A percentile compares a stretch with the other conserved stretches of the same genome.
These are phyloP conservation scores for Apiospora sp. DNA, from an alignment of 2,329 filamentous ascomycete species.

Conservation along the genomic window DNA sequence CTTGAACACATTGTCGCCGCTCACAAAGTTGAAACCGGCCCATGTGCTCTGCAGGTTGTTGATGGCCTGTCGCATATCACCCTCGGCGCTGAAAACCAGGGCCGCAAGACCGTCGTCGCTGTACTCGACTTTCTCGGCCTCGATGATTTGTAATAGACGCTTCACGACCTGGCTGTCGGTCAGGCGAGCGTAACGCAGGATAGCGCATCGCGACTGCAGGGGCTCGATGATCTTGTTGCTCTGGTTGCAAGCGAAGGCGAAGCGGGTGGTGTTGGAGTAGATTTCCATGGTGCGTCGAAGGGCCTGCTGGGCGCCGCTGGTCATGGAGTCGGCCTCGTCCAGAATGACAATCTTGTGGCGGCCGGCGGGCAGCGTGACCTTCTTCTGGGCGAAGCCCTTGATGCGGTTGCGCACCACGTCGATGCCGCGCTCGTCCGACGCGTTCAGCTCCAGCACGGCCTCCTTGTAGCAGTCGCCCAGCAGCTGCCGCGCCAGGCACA, in stretches of 20 bases:
- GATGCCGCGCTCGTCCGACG: slow-evolving; percentile 95
- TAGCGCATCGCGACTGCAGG: slow-evolving; percentile 95
- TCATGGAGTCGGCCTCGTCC: slow-evolving; percentile 99
- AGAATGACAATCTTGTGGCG: slow-evolving; percentile 97
- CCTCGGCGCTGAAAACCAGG: slow-evolving; percentile 96
- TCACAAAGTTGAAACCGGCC: slow-evolving; percentile 96
- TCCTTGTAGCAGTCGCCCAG: slow-evolving; percentile 96
- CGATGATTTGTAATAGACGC: slow-evolving; percentile 88
- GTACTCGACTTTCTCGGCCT: slow-evolving; percentile 89
- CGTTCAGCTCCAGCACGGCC: slow-evolving; percentile 94
- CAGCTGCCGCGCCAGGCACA: slow-evolving; percentile 91
- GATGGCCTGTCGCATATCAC: slow-evolving; percentile 98
- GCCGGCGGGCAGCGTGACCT: slow-evolving; percentile 90
- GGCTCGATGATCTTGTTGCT: slow-evolving; percentile 99
- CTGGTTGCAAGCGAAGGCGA: slow-evolving; percentile 98
- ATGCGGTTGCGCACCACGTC: slow-evolving; percentile 97
- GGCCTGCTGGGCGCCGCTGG: slow-evolving; percentile 93
- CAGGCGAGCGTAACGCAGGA: slow-evolving; percentile 89
- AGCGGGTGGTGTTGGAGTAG: slow-evolving; percentile 93
- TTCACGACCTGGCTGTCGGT: slow-evolving; percentile 94
- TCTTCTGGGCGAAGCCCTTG: slow-evolving; percentile 98
- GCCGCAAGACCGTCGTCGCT: slow-evolving; percentile 94
- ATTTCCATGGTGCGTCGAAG: slow-evolving; percentile 98
- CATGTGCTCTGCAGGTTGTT: slow-evolving; percentile 96
- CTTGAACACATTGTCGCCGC: slow-evolving; percentile 95